phyloP scores from a whole-genome alignment of 768 basidiomycete genomes.

The Dioszegia hungarica region DNA sequence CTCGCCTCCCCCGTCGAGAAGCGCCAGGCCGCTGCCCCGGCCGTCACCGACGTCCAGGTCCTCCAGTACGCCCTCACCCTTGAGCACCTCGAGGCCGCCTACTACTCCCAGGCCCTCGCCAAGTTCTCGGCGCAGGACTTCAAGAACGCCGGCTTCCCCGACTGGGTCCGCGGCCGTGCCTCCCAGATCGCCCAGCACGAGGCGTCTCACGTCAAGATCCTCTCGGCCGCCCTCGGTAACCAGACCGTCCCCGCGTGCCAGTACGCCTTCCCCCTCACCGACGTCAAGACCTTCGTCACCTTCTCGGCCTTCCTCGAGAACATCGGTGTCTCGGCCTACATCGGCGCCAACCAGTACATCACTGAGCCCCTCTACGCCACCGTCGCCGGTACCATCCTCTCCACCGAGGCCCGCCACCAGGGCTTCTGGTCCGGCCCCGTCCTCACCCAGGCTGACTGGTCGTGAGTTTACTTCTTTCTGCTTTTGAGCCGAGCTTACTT shows the following conservation, averaged over 20 bases:
- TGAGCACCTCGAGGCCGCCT: constrained; percentile 42
- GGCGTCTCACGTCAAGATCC: constrained; percentile 57
- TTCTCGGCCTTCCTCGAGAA: constrained; percentile 58
- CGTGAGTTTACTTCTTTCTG: constrained; percentile 1
- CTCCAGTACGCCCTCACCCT: constrained; percentile 45
- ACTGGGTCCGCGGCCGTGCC: constrained; percentile 54
- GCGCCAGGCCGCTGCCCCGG: not conserved
- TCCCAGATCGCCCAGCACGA: constrained; percentile 59
- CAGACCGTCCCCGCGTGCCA: constrained; percentile 56
- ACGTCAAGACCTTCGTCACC: constrained; percentile 55
- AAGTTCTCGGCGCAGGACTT: constrained; percentile 56
- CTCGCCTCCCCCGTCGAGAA: constrained; percentile 12
- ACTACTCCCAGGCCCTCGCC: constrained; percentile 48
- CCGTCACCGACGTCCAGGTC: constrained; percentile 12
- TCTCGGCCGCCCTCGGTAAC: constrained; percentile 54
- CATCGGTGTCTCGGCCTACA: constrained; percentile 59
- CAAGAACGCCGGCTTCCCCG: constrained; percentile 50
- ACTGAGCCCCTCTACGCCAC: constrained; percentile 52
- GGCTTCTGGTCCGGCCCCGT: constrained; percentile 49
- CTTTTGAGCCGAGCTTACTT: not conserved
- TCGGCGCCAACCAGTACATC: constrained; percentile 57
- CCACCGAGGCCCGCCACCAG: constrained; percentile 62
- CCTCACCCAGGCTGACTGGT: constrained; percentile 1
- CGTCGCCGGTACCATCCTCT: constrained; percentile 60
- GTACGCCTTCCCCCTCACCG: constrained; percentile 59